Conservation (phyloP, 306 rosid species). For the Prunus kanzakura region DNA sequence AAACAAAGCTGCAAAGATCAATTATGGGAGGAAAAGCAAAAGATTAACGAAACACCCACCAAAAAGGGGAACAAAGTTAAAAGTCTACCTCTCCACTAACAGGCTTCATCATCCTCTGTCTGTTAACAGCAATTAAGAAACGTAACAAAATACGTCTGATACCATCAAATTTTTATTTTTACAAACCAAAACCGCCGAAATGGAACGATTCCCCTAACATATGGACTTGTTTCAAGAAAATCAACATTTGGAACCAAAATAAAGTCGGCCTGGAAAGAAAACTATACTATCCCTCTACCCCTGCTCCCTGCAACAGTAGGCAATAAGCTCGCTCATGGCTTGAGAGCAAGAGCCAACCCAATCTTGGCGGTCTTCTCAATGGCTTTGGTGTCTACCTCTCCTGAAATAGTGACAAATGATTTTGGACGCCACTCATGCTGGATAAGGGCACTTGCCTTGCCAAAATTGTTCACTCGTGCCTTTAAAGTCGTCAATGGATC, state of each 20-base stretch:
- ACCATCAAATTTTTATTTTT: constrained; percentile 36
- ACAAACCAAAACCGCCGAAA: constrained; percentile 22
- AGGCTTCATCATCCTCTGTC: constrained; percentile 25
- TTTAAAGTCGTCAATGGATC: constrained; percentile 73
- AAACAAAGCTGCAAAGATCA: no score
- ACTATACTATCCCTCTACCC: constrained; percentile 34
- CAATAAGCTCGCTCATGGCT: constrained; percentile 54
- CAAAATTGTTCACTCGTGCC: constrained; percentile 69
- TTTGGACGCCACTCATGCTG: constrained; percentile 98
- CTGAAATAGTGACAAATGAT: constrained; percentile 80
- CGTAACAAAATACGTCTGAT: constrained; percentile 11
- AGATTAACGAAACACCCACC: not conserved
- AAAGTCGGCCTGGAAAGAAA: constrained; percentile 29
- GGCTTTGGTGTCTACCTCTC: constrained; percentile 86
- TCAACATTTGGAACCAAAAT: constrained; percentile 6
- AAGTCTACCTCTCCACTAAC: constrained; percentile 13
- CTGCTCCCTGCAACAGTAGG: constrained; percentile 25
- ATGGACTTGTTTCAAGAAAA: constrained; percentile 10
- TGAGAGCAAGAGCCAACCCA: constrained; percentile 78
- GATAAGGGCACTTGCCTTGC: constrained; percentile 72
- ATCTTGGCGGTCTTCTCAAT: constrained; percentile 86
- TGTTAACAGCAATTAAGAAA: not conserved
- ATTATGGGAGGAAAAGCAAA: not conserved
- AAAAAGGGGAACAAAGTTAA: constrained; percentile 13
- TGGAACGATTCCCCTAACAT: not conserved